Evolutionary conservation across 1,284 basidiomycete species (phyloP).

Genomic region (Ceratobasidium sp.): DNA sequence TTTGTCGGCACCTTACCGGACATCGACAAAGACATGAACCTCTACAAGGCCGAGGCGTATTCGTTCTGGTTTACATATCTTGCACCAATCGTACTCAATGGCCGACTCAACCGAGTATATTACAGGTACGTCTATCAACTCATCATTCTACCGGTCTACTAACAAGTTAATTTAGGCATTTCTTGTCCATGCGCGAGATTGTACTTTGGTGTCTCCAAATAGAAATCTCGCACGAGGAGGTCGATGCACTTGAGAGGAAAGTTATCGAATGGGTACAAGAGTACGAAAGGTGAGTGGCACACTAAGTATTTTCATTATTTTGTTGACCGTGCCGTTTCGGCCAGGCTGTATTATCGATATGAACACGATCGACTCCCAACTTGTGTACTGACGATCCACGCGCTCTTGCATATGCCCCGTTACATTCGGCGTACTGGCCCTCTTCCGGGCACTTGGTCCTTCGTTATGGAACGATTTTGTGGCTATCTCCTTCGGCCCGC

Average conservation of each 20-base stretch:
- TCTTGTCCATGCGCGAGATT: slow-evolving; percentile 17
- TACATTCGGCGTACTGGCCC: slow-evolving; percentile 52
- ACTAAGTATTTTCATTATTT: not conserved
- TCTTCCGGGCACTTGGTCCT: slow-evolving; percentile 63
- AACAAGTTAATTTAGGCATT: slow-evolving; percentile 12
- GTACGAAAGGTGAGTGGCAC: slow-evolving; percentile 7
- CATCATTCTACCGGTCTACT: not conserved
- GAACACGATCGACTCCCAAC: slow-evolving; percentile 35
- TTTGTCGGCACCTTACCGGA: slow-evolving; percentile 45
- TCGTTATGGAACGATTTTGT: slow-evolving; percentile 57
- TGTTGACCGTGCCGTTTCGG: not conserved
- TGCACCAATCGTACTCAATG: slow-evolving; percentile 13
- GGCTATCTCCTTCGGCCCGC: slow-evolving; percentile 51
- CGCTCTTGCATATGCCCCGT: slow-evolving; percentile 50
- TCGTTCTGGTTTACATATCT: slow-evolving; percentile 26
- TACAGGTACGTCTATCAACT: not conserved
- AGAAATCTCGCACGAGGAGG: not conserved
- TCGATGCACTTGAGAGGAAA: slow-evolving; percentile 3
- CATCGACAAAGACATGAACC: not conserved
- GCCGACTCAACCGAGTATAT: slow-evolving; percentile 1
- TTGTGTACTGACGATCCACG: slow-evolving; percentile 52
- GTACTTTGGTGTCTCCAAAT: slow-evolving; percentile 19
- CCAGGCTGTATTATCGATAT: slow-evolving; percentile 53
- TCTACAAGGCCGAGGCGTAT: slow-evolving; percentile 16
- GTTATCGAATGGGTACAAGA: slow-evolving; percentile 10